Evolutionary conservation across 1,284 basidiomycete genomes (phyloP).

Genomic region (Malassezia globosa): DNA sequence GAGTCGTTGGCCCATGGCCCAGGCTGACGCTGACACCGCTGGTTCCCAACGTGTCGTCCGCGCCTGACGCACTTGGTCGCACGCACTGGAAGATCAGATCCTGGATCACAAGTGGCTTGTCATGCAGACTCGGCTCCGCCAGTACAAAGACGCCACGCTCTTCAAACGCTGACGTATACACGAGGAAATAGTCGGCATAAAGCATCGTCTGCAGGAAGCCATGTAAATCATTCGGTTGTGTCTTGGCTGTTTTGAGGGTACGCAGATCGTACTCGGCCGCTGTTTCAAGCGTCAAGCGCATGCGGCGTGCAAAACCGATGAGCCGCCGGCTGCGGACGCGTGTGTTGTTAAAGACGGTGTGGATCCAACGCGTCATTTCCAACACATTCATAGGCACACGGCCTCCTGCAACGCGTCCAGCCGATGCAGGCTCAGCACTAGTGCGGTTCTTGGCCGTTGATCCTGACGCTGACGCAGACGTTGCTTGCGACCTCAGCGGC

Average conservation of each 20-base stretch:
- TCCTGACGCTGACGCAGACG: conserved; percentile 2
- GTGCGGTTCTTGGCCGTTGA: neutral
- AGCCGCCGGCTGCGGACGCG: conserved; percentile 84
- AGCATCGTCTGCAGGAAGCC: conserved; percentile 69
- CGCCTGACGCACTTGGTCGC: conserved; percentile 1
- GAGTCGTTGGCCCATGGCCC: conserved; percentile 49
- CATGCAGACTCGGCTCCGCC: conserved; percentile 69
- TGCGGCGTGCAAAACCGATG: conserved; percentile 60
- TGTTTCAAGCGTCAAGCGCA: conserved; percentile 72
- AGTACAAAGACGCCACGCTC: conserved; percentile 88
- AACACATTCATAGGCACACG: conserved; percentile 59
- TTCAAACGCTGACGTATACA: conserved; percentile 80
- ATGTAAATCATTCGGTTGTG: conserved; percentile 54
- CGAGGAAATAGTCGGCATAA: conserved; percentile 81
- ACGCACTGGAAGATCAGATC: conserved; percentile 73
- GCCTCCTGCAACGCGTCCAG: conserved; percentile 23
- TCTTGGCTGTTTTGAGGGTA: conserved; percentile 44
- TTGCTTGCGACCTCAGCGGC: too few species aligned
- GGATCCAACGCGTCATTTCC: conserved; percentile 77
- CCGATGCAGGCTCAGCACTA: conserved; percentile 19
- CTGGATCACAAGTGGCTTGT: conserved; percentile 68
- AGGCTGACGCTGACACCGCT: neutral
- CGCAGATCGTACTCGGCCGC: conserved; percentile 86
- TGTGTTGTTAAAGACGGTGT: conserved; percentile 85
- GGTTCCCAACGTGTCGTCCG: neutral